These are phyloP conservation scores for Sarcodon sp. DNA, from an alignment of 768 basidiomycete genomes.

Conservation along the genomic window DNA sequence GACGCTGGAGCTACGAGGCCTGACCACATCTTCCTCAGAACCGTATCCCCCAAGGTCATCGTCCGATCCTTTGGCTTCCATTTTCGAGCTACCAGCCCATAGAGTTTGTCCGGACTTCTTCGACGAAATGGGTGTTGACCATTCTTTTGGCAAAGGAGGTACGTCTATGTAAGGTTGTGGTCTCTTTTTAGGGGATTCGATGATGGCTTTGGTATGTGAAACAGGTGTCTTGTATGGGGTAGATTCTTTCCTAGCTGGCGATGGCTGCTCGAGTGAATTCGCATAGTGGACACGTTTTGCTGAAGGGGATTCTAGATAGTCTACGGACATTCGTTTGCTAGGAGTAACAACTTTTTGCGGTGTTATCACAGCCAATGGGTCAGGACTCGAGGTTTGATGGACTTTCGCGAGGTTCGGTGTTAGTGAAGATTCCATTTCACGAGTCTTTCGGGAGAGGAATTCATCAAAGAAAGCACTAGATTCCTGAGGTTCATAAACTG, in stretches of 20 bases:
- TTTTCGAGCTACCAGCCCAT: constrained; percentile 19
- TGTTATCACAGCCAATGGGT: constrained; percentile 22
- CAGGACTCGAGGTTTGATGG: constrained; percentile 3
- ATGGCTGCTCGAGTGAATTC: constrained; percentile 6
- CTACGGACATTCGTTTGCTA: constrained; percentile 56
- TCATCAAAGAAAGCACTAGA: constrained; percentile 54
- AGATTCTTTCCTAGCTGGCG: constrained; percentile 3
- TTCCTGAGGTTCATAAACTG: constrained; percentile 37
- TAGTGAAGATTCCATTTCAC: constrained; percentile 12
- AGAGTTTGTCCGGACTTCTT: constrained; percentile 15
- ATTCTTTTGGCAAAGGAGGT: constrained; percentile 12
- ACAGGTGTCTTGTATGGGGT: not conserved
- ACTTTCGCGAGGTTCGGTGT: constrained; percentile 1
- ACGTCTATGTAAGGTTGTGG: constrained; percentile 16
- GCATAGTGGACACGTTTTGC: constrained; percentile 39
- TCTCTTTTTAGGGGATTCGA: constrained; percentile 9
- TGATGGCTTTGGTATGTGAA: not conserved
- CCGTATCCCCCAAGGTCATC: constrained; percentile 47
- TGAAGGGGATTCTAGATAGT: constrained; percentile 47
- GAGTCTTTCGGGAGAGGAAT: constrained; percentile 46
- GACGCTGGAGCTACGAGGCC: not conserved
- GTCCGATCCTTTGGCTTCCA: constrained; percentile 8
- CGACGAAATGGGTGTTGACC: constrained; percentile 9
- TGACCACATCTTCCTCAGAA: constrained; percentile 28
- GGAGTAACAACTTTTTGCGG: constrained; percentile 33